These are phyloP conservation scores for Acmispon strigosus DNA, from an alignment of 306 rosid species.

Conservation along the genomic window DNA sequence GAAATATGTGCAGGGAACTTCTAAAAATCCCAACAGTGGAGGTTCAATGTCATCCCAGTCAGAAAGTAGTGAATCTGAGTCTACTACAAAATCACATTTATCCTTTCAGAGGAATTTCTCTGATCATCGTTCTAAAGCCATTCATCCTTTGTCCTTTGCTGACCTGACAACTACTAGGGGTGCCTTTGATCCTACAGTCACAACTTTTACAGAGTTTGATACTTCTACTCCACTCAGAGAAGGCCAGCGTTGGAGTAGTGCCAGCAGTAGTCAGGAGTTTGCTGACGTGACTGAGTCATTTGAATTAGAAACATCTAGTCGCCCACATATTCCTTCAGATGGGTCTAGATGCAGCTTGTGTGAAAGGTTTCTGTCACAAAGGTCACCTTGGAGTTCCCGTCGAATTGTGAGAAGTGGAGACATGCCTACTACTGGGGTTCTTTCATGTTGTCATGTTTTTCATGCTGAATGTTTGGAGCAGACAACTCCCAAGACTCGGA, in stretches of 20 bases:
- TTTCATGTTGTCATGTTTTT: slow-evolving; percentile 70
- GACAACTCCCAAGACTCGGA: slow-evolving; percentile 55
- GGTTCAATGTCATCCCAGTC: slow-evolving; percentile 53
- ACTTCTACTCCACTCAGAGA: slow-evolving; percentile 51
- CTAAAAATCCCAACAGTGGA: slow-evolving; percentile 47
- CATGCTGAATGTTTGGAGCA: slow-evolving; percentile 93
- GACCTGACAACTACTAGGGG: slow-evolving; percentile 42
- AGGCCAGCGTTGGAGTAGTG: slow-evolving; percentile 63
- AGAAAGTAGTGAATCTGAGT: slow-evolving; percentile 73
- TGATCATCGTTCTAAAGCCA: slow-evolving; percentile 55
- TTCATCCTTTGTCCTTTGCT: slow-evolving; percentile 65
- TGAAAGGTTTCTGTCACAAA: slow-evolving; percentile 64
- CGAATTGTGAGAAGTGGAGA: slow-evolving; percentile 83
- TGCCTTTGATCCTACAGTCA: slow-evolving; percentile 36
- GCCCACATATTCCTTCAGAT: slow-evolving; percentile 29
- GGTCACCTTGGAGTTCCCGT: slow-evolving; percentile 85
- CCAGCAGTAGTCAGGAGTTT: slow-evolving; percentile 73
- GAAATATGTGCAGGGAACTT: slow-evolving; percentile 61
- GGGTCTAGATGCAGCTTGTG: slow-evolving; percentile 71
- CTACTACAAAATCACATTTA: slow-evolving; percentile 42
- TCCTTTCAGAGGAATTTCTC: slow-evolving; percentile 54
- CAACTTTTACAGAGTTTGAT: slow-evolving; percentile 49
- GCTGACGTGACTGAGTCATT: slow-evolving; percentile 65
- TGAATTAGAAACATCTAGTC: slow-evolving; percentile 47
- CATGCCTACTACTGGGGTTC: slow-evolving; percentile 82